Evolutionary conservation across 2,329 filamentous ascomycete species (phyloP), one percentile per base, ranked within the genome.

Genomic region (Metarhizium album): DNA sequence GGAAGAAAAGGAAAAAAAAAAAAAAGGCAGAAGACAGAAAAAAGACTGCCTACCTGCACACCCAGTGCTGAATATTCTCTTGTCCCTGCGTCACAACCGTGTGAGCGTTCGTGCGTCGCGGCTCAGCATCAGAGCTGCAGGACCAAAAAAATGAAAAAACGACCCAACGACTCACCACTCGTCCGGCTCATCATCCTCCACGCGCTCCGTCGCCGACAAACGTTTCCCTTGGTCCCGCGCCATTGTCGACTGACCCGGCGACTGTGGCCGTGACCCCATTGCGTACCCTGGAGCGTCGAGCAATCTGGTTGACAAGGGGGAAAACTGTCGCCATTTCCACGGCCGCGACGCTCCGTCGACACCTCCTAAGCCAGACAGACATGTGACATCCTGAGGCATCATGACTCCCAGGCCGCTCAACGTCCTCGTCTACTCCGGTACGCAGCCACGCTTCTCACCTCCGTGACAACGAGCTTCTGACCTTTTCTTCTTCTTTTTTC

Each of bases 11-110:
- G 31, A 43, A 38, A 46, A 40, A n/a, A 35, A 22, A 45, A 33
- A 42, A 20, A 45, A 24, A 27, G 20, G 18, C 24, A 27, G 20
- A 38, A 38, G 18, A 45, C 23, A 38, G n/a, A 8, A 29, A 14
- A 18, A 11, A 14, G 13, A 16, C 14, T 22, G 38, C 72, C 64
- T 71, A 95, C 91, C 84, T 69, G 90, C 81, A 64, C 91, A 97
- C 52, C 91, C 93, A 2, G 91, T 97, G 74, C 89, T 95, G 74
- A 89, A 95, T 68, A 97, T 97, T 64, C 93, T 80, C 78, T 95
- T 91, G 74, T 97, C 90, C 91, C 91, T 97, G 65, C 53, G 59
- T 52, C 31, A 46, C 35, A 49, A 51, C 45, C 53, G 49, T 51
- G 52, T 46, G 46, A 37, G 46, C 45, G 33, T n/a, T 8, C 23